A percentile compares a stretch with the other conserved stretches of the same genome.
Evolutionary conservation across 1,284 basidiomycete species (phyloP).

Genomic region (Moniliophthora roreri): DNA sequence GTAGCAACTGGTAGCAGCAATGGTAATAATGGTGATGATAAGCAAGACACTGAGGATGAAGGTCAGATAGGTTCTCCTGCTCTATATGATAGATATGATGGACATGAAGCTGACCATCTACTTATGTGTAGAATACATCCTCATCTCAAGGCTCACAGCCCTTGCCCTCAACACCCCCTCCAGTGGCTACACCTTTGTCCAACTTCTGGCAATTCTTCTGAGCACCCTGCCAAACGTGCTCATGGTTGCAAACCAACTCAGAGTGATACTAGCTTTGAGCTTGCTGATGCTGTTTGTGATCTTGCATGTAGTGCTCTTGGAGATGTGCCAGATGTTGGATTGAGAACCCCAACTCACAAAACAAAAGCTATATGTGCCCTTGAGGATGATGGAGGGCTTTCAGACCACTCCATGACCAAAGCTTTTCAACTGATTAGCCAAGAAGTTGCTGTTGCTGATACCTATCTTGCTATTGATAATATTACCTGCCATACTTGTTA

Average conservation of each 20-base stretch:
- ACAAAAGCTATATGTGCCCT: slow-evolving; percentile 1
- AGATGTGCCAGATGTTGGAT: slow-evolving; percentile 5
- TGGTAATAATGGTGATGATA: background rate
- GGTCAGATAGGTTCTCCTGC: background rate
- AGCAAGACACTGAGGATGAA: background rate
- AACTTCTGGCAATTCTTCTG: background rate
- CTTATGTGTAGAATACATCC: background rate
- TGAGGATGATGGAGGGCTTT: slow-evolving; percentile 16
- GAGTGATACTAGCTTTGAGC: slow-evolving; percentile 6
- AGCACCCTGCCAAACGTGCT: background rate
- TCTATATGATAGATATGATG: background rate
- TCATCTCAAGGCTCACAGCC: background rate
- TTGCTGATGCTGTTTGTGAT: slow-evolving; percentile 6
- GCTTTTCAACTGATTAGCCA: slow-evolving; percentile 19
- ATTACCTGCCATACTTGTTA: background rate
- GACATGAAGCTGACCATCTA: background rate
- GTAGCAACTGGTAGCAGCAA: no score
- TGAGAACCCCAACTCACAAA: background rate
- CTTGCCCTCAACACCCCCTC: background rate
- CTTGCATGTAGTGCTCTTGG: slow-evolving; percentile 4
- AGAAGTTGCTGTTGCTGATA: slow-evolving; percentile 24
- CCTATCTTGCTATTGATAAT: slow-evolving; percentile 22
- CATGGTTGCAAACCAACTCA: slow-evolving; percentile 5
- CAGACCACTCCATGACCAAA: slow-evolving; percentile 9
- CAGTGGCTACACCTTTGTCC: background rate